A percentile compares a stretch with the other conserved stretches of the same genome.
phyloP scores from a whole-genome alignment of 1,284 basidiomycete species.

The Austroboletus novae-zelandiae region DNA sequence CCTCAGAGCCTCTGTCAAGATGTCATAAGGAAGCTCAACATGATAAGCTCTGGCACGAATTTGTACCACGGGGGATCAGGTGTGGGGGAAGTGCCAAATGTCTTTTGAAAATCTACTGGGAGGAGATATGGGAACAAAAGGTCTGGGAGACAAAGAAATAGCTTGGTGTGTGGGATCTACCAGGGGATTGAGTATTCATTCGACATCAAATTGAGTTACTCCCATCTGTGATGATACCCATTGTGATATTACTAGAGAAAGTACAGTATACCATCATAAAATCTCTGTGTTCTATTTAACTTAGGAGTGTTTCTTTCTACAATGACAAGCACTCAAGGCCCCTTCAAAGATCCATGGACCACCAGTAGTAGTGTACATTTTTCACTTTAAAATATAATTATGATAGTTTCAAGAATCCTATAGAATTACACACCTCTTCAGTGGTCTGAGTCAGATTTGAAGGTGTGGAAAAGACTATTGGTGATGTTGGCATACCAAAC shows the following conservation, averaged over 20 bases:
- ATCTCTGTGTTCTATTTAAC: too few relatives aligned
- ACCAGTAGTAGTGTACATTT: too few relatives aligned
- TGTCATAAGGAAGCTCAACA: constrained; percentile 51
- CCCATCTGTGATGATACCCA: background rate
- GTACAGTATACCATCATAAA: too few relatives aligned
- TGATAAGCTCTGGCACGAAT: constrained; percentile 67
- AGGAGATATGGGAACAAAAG: constrained; percentile 87
- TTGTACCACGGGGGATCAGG: constrained; percentile 87
- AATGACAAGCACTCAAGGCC: too few relatives aligned
- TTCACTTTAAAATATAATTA: background rate
- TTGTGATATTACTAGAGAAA: background rate
- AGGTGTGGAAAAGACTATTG: constrained; percentile 12
- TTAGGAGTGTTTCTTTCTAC: too few relatives aligned
- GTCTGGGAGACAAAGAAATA: constrained; percentile 78
- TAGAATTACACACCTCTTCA: constrained; percentile 7
- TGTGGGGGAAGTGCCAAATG: constrained; percentile 74
- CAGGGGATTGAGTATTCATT: constrained; percentile 33
- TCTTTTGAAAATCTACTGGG: constrained; percentile 94
- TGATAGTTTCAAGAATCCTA: background rate
- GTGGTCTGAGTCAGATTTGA: background rate
- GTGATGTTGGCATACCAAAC: background rate
- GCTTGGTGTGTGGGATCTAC: constrained; percentile 81
- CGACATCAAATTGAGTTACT: constrained; percentile 1
- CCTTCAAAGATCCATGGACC: too few relatives aligned
- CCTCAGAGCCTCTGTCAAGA: constrained; percentile 38